Conservation (phyloP, 83 land plant genomes). For the Larix sibirica region DNA sequence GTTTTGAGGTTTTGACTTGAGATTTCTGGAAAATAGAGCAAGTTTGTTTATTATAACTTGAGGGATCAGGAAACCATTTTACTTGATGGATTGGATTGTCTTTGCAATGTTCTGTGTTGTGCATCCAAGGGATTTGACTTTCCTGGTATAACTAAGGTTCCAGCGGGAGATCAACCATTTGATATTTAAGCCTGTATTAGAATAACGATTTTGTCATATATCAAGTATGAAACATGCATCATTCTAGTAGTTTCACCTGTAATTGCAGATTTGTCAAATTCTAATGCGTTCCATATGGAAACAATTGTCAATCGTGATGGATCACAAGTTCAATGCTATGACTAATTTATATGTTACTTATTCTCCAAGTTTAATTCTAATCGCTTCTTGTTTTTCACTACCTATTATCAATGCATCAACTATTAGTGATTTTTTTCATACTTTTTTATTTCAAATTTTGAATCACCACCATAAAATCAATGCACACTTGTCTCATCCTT, state of each 20-base stretch:
- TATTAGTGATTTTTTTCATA: too few species aligned
- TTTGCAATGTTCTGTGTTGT: too few species aligned
- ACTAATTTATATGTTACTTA: too few species aligned
- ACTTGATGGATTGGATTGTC: too few species aligned
- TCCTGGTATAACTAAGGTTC: slow-evolving; percentile 89
- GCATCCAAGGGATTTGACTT: slow-evolving; percentile 29
- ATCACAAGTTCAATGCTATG: too few species aligned
- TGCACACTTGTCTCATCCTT: too few species aligned
- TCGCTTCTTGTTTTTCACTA: slow-evolving; percentile 14
- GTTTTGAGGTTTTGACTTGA: not conserved
- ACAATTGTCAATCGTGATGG: slow-evolving; percentile 92
- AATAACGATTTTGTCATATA: slow-evolving; percentile 89
- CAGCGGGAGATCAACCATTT: slow-evolving; percentile 86
- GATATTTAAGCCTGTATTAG: slow-evolving; percentile 87
- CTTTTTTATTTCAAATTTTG: too few species aligned
- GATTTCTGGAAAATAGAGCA: not conserved
- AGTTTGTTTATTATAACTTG: not conserved
- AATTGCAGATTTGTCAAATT: slow-evolving; percentile 91
- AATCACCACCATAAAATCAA: too few species aligned
- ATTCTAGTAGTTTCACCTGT: slow-evolving; percentile 97
- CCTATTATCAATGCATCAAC: too few species aligned
- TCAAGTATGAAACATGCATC: slow-evolving; percentile 78
- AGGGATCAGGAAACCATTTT: not conserved
- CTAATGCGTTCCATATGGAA: slow-evolving; percentile 97
- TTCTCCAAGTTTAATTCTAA: too few species aligned